Evolutionary conservation across 1,284 basidiomycete genomes (phyloP).

Genomic region (Caloboletus inedulis): DNA sequence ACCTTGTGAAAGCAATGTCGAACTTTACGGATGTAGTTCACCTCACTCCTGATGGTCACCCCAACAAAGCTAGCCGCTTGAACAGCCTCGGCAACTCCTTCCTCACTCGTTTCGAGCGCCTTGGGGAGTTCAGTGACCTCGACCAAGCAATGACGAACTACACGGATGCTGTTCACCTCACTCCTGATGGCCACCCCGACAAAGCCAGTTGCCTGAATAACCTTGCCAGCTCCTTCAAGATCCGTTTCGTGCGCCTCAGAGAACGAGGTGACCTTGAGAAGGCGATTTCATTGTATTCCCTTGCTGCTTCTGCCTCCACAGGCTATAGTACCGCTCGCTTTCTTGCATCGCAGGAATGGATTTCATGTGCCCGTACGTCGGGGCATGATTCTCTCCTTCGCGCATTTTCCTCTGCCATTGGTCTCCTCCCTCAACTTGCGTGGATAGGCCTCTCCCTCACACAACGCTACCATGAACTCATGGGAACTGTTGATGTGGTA

Average conservation of each 20-base stretch:
- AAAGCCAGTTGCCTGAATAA: background rate
- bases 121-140: background rate
- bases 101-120: background rate
- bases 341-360: background rate
- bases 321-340: background rate
- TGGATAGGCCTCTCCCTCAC: slow-evolving; percentile 7
- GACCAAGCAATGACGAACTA: slow-evolving; percentile 1
- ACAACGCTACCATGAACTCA: slow-evolving; percentile 2
- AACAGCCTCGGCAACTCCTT: background rate
- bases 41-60: slow-evolving; percentile 1
- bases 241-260: too few relatives aligned
- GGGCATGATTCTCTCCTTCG: background rate
- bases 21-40: background rate
- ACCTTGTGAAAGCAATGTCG: too few relatives aligned
- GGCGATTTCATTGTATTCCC: background rate
- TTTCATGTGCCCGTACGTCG: slow-evolving; percentile 2
- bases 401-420: background rate
- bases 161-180: background rate
- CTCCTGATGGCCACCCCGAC: background rate
- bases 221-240: background rate
- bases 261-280: too few relatives aligned
- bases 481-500: background rate
- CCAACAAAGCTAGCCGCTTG: background rate
- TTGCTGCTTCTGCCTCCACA: background rate
- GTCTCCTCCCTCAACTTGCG: slow-evolving; percentile 3